These are phyloP conservation scores for Gigaspora rosea DNA, from an alignment of 192 early-diverging fungal species.

Conservation along the genomic window DNA sequence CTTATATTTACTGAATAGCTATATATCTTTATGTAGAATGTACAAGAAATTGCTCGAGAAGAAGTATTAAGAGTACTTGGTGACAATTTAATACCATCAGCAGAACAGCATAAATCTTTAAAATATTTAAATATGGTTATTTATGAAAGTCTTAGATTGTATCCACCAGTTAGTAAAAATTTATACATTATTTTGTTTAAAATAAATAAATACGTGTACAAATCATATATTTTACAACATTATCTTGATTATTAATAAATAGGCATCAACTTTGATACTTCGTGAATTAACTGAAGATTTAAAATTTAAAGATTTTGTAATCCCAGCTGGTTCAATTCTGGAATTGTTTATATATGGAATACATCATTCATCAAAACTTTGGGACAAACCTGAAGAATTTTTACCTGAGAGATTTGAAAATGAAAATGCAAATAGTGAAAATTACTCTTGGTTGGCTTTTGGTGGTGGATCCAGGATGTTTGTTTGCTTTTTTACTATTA, in stretches of 20 bases:
- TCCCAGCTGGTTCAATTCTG: neutral
- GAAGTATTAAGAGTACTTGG: neutral
- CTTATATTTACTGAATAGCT: neutral
- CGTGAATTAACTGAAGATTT: neutral
- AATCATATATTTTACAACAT: neutral
- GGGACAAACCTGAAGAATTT: neutral
- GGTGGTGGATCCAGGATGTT: neutral
- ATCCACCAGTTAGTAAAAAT: neutral
- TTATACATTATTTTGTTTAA: neutral
- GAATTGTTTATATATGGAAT: neutral
- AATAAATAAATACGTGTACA: neutral
- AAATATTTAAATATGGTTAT: conserved; percentile 2
- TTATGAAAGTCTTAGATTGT: neutral
- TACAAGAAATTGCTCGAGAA: neutral
- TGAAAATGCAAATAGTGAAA: neutral
- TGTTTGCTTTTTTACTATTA: neutral
- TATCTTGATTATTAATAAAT: neutral
- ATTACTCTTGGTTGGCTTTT: neutral
- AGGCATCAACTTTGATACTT: neutral
- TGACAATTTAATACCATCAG: neutral
- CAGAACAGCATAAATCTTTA: neutral
- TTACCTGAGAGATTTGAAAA: neutral
- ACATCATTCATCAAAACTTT: neutral
- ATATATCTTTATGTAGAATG: neutral
- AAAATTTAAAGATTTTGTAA: neutral